Evolutionary conservation across 2,329 filamentous ascomycete genomes (phyloP).

Genomic region (Pseudogymnoascus sp.): DNA sequence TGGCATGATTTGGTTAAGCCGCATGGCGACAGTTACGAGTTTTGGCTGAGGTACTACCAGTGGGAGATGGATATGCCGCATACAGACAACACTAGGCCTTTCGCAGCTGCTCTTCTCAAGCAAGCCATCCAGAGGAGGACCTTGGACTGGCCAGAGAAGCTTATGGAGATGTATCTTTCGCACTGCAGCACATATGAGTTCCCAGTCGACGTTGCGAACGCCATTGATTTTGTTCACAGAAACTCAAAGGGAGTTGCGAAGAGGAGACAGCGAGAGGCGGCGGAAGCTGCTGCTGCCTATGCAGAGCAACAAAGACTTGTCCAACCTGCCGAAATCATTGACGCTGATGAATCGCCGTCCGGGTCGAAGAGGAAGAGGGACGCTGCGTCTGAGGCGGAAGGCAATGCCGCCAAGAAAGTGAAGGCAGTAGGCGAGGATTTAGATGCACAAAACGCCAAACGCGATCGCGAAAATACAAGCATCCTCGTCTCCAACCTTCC

Average conservation of each 20-base stretch:
- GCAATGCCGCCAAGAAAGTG: conserved; percentile 59
- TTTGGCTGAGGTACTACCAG: conserved; percentile 86
- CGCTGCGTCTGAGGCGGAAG: conserved; percentile 41
- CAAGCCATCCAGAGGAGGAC: conserved; percentile 57
- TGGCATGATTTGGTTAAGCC: conserved; percentile 66
- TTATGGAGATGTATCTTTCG: conserved; percentile 65
- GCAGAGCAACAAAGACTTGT: conserved; percentile 29
- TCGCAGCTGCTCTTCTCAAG: conserved; percentile 69
- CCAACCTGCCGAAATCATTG: conserved; percentile 28
- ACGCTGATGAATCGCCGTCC: conserved; percentile 33
- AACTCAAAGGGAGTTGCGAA: conserved; percentile 55
- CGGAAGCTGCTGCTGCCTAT: conserved; percentile 50
- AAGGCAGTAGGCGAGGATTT: conserved; percentile 33
- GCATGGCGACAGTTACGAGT: conserved; percentile 75
- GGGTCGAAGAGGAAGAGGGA: conserved; percentile 70
- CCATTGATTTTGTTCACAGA: conserved; percentile 66
- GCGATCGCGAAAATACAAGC: conserved; percentile 85
- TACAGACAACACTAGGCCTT: conserved; percentile 40
- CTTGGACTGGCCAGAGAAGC: conserved; percentile 69
- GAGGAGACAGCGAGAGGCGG: conserved; percentile 59
- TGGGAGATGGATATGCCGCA: conserved; percentile 63
- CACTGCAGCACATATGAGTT: conserved; percentile 89
- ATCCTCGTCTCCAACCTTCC: conserved; percentile 77
- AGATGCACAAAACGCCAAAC: conserved; percentile 47
- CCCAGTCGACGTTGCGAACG: conserved; percentile 64